Evolutionary conservation across 192 early-diverging fungal species (phyloP), one percentile per base, ranked within the genome.

Genomic region (Lobosporangium transversale): DNA sequence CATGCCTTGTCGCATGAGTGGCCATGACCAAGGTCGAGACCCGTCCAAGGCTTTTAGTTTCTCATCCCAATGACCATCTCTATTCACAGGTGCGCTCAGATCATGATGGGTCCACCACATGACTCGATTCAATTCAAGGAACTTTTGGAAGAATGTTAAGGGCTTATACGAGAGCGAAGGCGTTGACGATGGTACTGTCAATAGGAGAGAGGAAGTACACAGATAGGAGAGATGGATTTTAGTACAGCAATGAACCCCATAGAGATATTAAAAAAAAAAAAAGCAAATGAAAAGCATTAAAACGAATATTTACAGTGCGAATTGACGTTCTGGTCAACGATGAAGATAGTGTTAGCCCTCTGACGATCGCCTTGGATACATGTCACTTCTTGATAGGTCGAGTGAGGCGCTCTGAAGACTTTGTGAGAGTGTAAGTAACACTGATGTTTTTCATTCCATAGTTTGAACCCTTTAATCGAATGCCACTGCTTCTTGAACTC

Each of bases 41-140:
- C 94, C 92, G n/a, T 94, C 94, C 62, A 93, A 90, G 18, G 84
- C 66, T 35, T 89, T 91, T 27, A 89, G 93, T 26, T 96, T 78
- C 14, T 86, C 90, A 50, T 86, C 83, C 23, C 27, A 33, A 2
- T 43, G 73, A n/a, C 53, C 60, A 8, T 62, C 61, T 0, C 50
- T 55, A 92, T 55, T 92, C 86, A 78, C 90, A 87, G 58, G 91
- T 74, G 78, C 87, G 44, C 91, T 93, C 40, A 95, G 79, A 14
- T 87, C 92, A 58, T 91, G 88, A 76, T 98, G 97, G 60, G 93
- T 88, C 35, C 83, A 87, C 83, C 93, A 89, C 97, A 99, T 99
- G 12, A 93, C 86, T 21, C 79, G 70, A 37, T 96, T 95, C 31
- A 96, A 81, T 70, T 98, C 94, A 8, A 91, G 53, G 43, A 97